Conservation (phyloP, 106 monocot species). For the Agapanthus africanus region DNA sequence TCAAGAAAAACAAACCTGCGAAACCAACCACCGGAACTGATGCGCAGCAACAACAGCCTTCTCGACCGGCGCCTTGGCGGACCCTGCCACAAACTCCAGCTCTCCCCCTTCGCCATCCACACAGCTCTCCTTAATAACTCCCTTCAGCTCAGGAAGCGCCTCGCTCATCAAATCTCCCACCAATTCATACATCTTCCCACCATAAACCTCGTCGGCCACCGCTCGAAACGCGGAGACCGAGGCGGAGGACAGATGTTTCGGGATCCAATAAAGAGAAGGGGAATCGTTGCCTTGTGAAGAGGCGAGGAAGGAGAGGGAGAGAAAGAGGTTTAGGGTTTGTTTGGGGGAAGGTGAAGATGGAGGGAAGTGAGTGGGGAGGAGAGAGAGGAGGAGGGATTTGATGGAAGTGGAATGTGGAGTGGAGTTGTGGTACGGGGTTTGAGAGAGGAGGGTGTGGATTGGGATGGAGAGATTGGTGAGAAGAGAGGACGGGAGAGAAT, state of each 20-base stretch:
- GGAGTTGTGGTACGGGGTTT: conserved; percentile 40
- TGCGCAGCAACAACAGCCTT: conserved; percentile 59
- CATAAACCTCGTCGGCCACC: conserved; percentile 8
- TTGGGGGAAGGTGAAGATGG: too few relatives aligned
- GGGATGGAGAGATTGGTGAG: conserved; percentile 11
- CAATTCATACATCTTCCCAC: background rate
- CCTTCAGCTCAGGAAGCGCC: conserved; percentile 40
- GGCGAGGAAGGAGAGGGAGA: conserved; percentile 52
- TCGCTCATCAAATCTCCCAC: conserved; percentile 37
- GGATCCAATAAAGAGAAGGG: conserved; percentile 69
- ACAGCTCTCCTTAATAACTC: conserved; percentile 44
- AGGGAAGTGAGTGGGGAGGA: conserved; percentile 22
- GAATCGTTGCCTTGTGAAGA: conserved; percentile 46
- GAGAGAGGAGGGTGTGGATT: background rate
- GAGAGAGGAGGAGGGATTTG: conserved; percentile 50
- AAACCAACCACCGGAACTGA: conserved; percentile 82
- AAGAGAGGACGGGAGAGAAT: background rate
- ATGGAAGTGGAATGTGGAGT: conserved; percentile 50
- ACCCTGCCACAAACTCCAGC: conserved; percentile 19
- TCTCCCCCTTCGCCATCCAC: conserved; percentile 37
- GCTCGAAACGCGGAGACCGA: conserved; percentile 32
- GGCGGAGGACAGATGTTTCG: conserved; percentile 20
- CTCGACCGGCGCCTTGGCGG: conserved; percentile 35
- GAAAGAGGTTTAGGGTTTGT: conserved; percentile 38
- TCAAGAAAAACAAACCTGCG: conserved; percentile 58